phyloP scores from a whole-genome alignment of 306 rosid species.

The Prunus salicina region DNA sequence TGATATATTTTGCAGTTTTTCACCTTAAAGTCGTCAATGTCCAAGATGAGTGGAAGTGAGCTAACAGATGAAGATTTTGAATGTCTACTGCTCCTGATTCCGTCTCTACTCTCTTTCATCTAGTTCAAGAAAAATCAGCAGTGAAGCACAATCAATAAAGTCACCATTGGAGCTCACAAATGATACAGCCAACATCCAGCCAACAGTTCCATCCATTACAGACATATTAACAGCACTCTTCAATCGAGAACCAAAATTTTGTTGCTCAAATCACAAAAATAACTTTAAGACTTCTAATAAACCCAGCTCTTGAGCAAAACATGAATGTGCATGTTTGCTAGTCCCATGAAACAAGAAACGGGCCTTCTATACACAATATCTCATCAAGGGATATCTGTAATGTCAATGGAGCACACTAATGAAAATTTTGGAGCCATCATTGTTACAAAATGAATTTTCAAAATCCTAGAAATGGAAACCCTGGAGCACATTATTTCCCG shows the following conservation, averaged over 20 bases:
- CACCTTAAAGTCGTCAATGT: conserved; percentile 94
- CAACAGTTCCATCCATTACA: background rate
- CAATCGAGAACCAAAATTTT: background rate
- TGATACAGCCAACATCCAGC: background rate
- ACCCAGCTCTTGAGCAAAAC: background rate
- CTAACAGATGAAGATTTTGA: conserved; percentile 45
- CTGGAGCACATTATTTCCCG: background rate
- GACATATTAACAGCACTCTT: background rate
- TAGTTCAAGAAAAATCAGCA: conserved; percentile 15
- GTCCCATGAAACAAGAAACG: background rate
- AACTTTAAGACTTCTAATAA: background rate
- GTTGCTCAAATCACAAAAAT: background rate
- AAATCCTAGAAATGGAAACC: background rate
- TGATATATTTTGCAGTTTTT: background rate
- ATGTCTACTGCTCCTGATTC: conserved; percentile 23
- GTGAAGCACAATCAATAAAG: background rate
- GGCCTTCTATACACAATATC: background rate
- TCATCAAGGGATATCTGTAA: background rate
- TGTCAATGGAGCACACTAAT: background rate
- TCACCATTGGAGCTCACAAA: background rate
- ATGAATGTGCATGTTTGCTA: background rate
- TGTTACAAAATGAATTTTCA: background rate
- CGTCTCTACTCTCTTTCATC: conserved; percentile 77
- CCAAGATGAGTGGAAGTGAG: conserved; percentile 84
- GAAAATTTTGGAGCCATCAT: background rate